A percentile compares a stretch with the other conserved stretches of the same genome.
These are phyloP conservation scores for Berberis vulgaris DNA, from an alignment of 164 flowering plant genomes.

Conservation along the genomic window DNA sequence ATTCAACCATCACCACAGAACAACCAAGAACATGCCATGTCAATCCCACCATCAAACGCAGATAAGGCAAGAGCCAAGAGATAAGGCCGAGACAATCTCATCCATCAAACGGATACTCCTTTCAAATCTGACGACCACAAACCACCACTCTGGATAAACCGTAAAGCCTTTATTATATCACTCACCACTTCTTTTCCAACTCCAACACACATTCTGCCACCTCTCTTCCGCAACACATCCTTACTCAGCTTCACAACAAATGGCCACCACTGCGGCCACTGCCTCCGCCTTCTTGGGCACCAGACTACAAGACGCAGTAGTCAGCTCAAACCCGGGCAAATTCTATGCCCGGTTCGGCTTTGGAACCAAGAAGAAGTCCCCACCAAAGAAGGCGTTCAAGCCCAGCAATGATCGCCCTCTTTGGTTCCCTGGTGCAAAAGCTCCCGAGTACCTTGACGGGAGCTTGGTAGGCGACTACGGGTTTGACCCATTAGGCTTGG, in stretches of 20 bases:
- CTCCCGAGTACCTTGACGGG: conserved; percentile 89
- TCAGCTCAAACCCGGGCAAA: conserved; percentile 14
- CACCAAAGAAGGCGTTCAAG: background rate
- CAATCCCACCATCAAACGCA: background rate
- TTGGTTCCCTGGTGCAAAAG: conserved; percentile 30
- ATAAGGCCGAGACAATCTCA: conserved; percentile 40
- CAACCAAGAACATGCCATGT: too few species aligned
- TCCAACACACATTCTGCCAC: background rate
- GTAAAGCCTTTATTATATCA: background rate
- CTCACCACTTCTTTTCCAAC: conserved; percentile 6
- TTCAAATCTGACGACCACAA: conserved; percentile 42
- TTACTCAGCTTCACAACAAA: conserved; percentile 9
- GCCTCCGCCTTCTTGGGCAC: conserved; percentile 77
- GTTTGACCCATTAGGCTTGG: conserved; percentile 94
- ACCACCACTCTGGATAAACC: conserved; percentile 21
- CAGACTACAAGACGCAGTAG: conserved; percentile 34
- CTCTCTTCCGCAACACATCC: background rate
- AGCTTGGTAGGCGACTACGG: conserved; percentile 85
- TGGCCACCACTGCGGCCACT: conserved; percentile 50
- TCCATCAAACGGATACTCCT: conserved; percentile 69
- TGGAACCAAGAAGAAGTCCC: background rate
- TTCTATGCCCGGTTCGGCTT: background rate
- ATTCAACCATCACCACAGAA: too few species aligned
- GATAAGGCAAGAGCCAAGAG: conserved; percentile 48
- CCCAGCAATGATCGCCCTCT: background rate